Evolutionary conservation across 148 eudicot genomes (phyloP).

Genomic region (Amaranthus hypochondriacus): DNA sequence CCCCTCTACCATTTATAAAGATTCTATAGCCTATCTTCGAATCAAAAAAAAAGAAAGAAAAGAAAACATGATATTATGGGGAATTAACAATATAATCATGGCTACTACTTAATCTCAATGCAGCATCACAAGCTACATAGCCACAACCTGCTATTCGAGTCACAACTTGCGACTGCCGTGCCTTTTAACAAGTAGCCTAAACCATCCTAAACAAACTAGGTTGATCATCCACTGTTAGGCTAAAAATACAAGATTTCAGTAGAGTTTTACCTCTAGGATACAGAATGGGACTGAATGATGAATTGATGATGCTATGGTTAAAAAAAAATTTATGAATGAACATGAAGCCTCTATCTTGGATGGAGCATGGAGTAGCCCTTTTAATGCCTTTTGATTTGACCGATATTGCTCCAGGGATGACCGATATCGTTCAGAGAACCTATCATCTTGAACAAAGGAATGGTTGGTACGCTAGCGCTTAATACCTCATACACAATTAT

Average conservation of each 20-base stretch:
- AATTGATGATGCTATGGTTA: neutral
- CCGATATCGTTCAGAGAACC: neutral
- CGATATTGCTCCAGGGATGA: neutral
- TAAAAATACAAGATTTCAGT: slow-evolving; percentile 6
- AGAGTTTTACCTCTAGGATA: slow-evolving; percentile 6
- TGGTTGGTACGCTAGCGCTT: slow-evolving; percentile 16
- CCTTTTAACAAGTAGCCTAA: too few species aligned
- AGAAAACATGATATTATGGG: too few species aligned
- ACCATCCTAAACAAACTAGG: neutral
- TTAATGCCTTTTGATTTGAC: slow-evolving; percentile 9
- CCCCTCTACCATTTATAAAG: too few species aligned
- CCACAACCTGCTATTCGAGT: too few species aligned
- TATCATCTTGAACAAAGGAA: neutral
- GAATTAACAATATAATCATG: too few species aligned
- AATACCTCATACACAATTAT: slow-evolving; percentile 21
- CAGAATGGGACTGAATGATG: neutral
- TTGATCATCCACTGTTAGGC: slow-evolving; percentile 1
- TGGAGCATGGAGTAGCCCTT: slow-evolving; percentile 15
- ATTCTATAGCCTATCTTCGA: too few species aligned
- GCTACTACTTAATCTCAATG: too few species aligned
- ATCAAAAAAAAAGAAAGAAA: too few species aligned
- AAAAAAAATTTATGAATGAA: slow-evolving; percentile 8
- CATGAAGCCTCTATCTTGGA: slow-evolving; percentile 17
- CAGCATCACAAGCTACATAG: too few species aligned
- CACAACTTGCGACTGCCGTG: too few species aligned